These are phyloP conservation scores for Vaccinium myrtillus DNA, from an alignment of 148 eudicot genomes.

Conservation along the genomic window DNA sequence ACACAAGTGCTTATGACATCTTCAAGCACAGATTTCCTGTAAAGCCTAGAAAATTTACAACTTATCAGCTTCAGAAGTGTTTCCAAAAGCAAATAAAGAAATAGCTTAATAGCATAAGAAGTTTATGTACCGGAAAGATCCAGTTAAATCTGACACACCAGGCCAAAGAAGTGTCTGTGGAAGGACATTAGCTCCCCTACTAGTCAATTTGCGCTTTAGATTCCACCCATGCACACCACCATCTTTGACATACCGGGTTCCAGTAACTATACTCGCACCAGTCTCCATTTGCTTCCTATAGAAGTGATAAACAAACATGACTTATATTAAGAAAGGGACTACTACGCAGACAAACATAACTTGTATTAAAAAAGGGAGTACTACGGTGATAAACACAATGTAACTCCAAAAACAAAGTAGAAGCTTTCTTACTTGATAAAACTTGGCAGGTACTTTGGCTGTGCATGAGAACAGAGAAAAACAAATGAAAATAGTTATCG, in stretches of 20 bases:
- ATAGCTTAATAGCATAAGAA: background rate
- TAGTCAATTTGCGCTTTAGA: conserved; percentile 90
- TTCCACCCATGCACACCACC: conserved; percentile 99
- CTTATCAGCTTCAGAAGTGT: background rate
- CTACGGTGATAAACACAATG: background rate
- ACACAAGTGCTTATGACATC: conserved; percentile 84
- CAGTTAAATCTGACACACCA: conserved; percentile 97
- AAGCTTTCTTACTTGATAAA: conserved; percentile 76
- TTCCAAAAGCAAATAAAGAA: conserved; percentile 10
- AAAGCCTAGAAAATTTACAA: conserved; percentile 46
- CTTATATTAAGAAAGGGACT: background rate
- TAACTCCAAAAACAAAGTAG: background rate
- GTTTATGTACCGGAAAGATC: conserved; percentile 73
- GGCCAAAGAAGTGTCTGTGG: conserved; percentile 98
- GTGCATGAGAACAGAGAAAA: conserved; percentile 26
- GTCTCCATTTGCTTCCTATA: conserved; percentile 87
- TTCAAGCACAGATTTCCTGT: conserved; percentile 82
- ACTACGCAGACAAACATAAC: background rate
- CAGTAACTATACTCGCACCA: conserved; percentile 90
- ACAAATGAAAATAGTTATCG: background rate
- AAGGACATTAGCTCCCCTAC: conserved; percentile 98
- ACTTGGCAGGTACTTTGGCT: conserved; percentile 95
- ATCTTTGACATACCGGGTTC: conserved; percentile 87
- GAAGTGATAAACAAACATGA: conserved; percentile 10
- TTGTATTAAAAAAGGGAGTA: background rate